Evolutionary conservation across 129 eudicot species (phyloP).

Genomic region (Arctium lappa): DNA sequence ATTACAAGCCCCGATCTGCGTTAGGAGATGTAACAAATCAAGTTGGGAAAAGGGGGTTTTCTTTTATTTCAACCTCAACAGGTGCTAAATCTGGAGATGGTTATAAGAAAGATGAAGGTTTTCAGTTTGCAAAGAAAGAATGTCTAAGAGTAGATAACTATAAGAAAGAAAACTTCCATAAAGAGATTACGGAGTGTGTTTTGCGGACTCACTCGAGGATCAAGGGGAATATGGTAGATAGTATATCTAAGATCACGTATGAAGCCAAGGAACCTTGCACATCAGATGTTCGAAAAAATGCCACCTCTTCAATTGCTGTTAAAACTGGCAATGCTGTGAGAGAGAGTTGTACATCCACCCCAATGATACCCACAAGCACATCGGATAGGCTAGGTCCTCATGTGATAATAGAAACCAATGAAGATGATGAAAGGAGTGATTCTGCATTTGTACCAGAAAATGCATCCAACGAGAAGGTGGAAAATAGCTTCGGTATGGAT

Average conservation of each 20-base stretch:
- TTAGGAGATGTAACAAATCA: slow-evolving; percentile 76
- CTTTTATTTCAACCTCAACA: slow-evolving; percentile 15
- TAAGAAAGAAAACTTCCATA: slow-evolving; percentile 23
- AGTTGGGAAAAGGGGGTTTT: slow-evolving; percentile 54
- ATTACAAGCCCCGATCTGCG: slow-evolving; percentile 41
- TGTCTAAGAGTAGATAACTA: slow-evolving; percentile 16
- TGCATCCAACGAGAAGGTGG: slow-evolving; percentile 18
- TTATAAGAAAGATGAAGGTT: slow-evolving; percentile 11
- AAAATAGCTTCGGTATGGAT: slow-evolving; percentile 10
- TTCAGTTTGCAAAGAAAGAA: slow-evolving; percentile 25
- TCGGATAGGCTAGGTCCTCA: slow-evolving; percentile 8
- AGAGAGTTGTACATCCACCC: slow-evolving; percentile 19
- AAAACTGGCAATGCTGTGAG: slow-evolving; percentile 23
- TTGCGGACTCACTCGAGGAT: slow-evolving; percentile 28
- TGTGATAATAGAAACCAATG: slow-evolving; percentile 4
- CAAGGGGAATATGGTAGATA: slow-evolving; percentile 11
- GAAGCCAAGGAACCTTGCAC: slow-evolving; percentile 18
- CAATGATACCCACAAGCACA: neutral
- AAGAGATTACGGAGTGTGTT: slow-evolving; percentile 19
- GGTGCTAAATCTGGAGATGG: slow-evolving; percentile 22
- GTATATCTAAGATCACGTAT: neutral
- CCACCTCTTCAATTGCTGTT: neutral
- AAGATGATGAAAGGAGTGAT: slow-evolving; percentile 33
- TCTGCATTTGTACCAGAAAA: slow-evolving; percentile 21
- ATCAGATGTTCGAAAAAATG: neutral